Evolutionary conservation across 371 early-diverging fungal genomes (phyloP), one percentile per base, ranked within the genome.

Genomic region (Zancudomyces culisetae): DNA sequence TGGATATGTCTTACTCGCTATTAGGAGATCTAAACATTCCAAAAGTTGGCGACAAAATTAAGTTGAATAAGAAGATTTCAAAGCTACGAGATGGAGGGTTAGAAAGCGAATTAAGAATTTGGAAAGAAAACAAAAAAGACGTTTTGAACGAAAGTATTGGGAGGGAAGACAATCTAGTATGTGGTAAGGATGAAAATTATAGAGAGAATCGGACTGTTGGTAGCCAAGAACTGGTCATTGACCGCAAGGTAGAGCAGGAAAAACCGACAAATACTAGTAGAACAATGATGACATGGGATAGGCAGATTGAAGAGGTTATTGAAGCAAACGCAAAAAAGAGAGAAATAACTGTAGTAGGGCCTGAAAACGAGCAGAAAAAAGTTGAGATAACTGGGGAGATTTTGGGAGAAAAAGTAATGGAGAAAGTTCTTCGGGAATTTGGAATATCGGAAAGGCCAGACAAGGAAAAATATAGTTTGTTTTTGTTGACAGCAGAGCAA

Each of bases 31-130:
- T 94, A 68, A 81, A 80, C 13, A 77, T 94, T 29, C 62, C 62
- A 42, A 79, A 80, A 0, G 84, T 91, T 12, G 90, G 91, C 23
- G 90, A 89, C 56, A 70, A 90, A 28, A 81, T 88, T 22, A 68
- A 81, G 47, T 63, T 94, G 39, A 61, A 83, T 15, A 62, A 72
- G 20, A 86, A 84, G 6, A 78, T 92, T 43, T 79, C 78, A 45
- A 60, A 71, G 1, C 62, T 87, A 41, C 74, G 81, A 39, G 72
- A 79, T 53, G 73, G n/a, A n/a, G n/a, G n/a, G n/a, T n/a, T n/a
- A n/a, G n/a, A n/a, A n/a, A n/a, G n/a, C n/a, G n/a, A n/a, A n/a
- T n/a, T n/a, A n/a, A n/a, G n/a, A n/a, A n/a, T n/a, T n/a, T n/a
- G n/a, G n/a, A n/a, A n/a, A n/a, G n/a, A n/a, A n/a, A n/a, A n/a